These are phyloP conservation scores for Camellia sinensis DNA, from an alignment of 148 eudicot species.

Conservation along the genomic window DNA sequence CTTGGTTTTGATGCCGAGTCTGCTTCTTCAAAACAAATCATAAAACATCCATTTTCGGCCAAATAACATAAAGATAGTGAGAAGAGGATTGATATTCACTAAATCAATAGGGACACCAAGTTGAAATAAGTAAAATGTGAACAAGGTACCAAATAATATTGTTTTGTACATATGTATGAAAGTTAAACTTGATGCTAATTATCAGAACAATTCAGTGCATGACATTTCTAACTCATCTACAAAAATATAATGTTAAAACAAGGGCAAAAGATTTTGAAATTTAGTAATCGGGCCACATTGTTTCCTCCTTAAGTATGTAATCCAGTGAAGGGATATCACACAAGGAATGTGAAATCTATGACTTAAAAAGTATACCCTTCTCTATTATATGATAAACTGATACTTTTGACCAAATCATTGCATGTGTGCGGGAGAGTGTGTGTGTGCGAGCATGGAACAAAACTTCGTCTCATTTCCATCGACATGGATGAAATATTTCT, in stretches of 20 bases:
- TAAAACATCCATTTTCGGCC: background rate
- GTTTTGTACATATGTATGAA: too few species aligned
- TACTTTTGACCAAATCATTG: background rate
- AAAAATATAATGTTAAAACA: background rate
- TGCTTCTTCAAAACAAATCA: background rate
- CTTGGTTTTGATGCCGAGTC: background rate
- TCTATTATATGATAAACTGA: background rate
- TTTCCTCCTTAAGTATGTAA: background rate
- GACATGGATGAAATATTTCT: too few species aligned
- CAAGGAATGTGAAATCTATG: background rate
- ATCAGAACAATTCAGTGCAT: background rate
- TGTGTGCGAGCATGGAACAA: too few species aligned
- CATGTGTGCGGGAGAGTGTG: too few species aligned
- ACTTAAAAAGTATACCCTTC: background rate
- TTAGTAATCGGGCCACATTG: too few species aligned
- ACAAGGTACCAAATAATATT: background rate
- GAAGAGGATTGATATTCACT: background rate
- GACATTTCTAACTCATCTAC: background rate
- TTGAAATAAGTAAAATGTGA: background rate
- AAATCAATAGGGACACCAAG: background rate
- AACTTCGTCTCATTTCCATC: too few species aligned
- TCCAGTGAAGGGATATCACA: background rate
- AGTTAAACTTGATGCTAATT: background rate
- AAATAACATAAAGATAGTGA: background rate
- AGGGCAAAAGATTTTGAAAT: background rate